A percentile compares a stretch with the other conserved stretches of the same genome.
phyloP scores from a whole-genome alignment of 78 protist genomes.

The slime mould (Dictyostelium discoideum) region DNA sequence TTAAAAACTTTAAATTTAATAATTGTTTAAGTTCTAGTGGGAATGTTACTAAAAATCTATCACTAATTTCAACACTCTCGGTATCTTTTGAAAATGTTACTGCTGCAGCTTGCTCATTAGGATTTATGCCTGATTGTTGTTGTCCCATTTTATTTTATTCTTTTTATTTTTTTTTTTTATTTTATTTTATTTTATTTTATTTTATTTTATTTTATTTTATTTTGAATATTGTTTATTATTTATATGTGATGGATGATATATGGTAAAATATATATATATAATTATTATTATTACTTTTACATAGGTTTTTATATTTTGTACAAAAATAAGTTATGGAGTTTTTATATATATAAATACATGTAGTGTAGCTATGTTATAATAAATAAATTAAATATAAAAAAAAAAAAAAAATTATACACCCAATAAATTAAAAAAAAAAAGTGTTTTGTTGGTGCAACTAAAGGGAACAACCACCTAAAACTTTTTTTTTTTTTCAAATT shows the following conservation, averaged over 20 bases:
- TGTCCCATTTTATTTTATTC: neutral
- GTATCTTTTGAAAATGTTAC: slow-evolving; percentile 20
- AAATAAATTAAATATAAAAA: neutral
- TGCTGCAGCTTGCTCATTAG: neutral
- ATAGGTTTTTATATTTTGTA: neutral
- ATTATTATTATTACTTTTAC: neutral
- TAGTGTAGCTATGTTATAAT: neutral
- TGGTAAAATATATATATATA: too few species aligned
- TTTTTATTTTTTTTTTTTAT: too few species aligned
- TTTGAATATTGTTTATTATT: neutral
- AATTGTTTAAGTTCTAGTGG: slow-evolving; percentile 42
- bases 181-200: neutral
- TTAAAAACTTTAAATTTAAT: neutral
- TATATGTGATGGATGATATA: too few species aligned
- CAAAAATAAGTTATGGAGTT: neutral
- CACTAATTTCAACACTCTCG: slow-evolving; percentile 47
- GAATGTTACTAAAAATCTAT: slow-evolving; percentile 36
- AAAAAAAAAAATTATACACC: neutral
- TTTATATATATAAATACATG: neutral
- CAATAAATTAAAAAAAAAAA: neutral
- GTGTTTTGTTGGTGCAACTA: neutral
- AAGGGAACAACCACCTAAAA: neutral
- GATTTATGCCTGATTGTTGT: neutral
- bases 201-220: neutral
- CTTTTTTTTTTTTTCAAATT: neutral